Base-by-base conservation (phyloP, 2,329 filamentous ascomycete species). In the Ceratocystis lukuohia region DNA sequence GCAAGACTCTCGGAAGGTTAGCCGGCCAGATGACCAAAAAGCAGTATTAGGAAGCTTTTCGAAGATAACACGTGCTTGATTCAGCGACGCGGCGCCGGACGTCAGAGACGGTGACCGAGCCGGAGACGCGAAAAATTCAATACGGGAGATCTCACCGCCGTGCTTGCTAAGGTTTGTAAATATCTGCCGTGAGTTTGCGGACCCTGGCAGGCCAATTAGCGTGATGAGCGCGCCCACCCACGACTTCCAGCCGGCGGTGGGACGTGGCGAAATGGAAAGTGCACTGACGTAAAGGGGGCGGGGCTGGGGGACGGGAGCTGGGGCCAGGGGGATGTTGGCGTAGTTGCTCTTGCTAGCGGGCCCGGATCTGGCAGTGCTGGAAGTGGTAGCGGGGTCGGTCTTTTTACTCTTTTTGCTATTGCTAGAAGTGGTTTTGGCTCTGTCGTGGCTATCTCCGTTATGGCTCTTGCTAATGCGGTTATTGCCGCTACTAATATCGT, bases 171-270 rank as follows among this genome's bases (percentile, higher is more conserved):
- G 20, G 30, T 50, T 10, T 17, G 12, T 7, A 48, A 37, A 30
- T 10, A 50, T 5, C 28, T 50, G 45, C 12, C 33, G 22, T 12
- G 62, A 5, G 7, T 12, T 28, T 7, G 12, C 30, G 7, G 30
- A n/a, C 10, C n/a, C 30, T n/a, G 44, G 62, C 25, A 50, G 62
- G 17, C 62, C 44, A 33, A 17, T 48, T 7, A 50, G 45, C 62
- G 45, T 50, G 45, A 64, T 64, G 10, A 50, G 37, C 28, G 62
- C 62, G 8, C 62, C 62, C 25, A 20, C 62, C 62, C 45, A 50
- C 3, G 45, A 30, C 37, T 64, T 64, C 45, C 62, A 64, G 17
- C 61, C 61, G 17, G 61, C 41, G 17, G 61, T 46, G 22, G 37
- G 61, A 17, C 45, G 41, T 10, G 61, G 61, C 12, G 45, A 45